Conservation (phyloP, 192 early-diverging fungal genomes). For the Podila clonocystis region DNA sequence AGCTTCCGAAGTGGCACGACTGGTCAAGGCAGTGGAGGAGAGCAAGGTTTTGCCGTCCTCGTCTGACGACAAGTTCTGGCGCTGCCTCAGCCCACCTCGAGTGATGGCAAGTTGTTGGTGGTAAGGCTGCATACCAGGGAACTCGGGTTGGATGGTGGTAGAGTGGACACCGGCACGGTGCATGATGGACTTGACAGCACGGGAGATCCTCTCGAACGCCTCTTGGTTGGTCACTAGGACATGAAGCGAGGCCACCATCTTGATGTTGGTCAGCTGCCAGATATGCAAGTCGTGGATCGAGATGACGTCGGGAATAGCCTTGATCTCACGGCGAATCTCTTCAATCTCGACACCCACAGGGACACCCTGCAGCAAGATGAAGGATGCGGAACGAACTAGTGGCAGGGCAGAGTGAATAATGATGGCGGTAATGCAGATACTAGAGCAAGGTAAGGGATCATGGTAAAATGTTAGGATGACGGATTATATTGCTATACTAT, state of each 20-base stretch:
- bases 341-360: constrained; percentile 75
- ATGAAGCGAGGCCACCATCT: constrained; percentile 87
- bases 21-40: not conserved
- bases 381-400: constrained; percentile 68
- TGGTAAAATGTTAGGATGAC: not conserved
- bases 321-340: constrained; percentile 68
- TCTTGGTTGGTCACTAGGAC: constrained; percentile 67
- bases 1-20: constrained; percentile 10
- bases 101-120: not conserved
- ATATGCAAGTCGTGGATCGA: constrained; percentile 93
- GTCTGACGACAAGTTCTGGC: not conserved
- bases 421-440: constrained; percentile 68
- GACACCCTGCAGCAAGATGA: constrained; percentile 85
- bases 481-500: too few species aligned
- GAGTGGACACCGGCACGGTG: constrained; percentile 87
- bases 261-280: constrained; percentile 89
- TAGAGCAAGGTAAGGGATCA: constrained; percentile 7
- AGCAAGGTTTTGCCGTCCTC: constrained; percentile 18
- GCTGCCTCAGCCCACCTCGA: not conserved
- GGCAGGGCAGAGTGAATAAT: constrained; percentile 66
- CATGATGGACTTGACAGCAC: constrained; percentile 78
- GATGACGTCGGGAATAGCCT: constrained; percentile 68
- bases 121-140: constrained; percentile 52
- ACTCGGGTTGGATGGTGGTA: constrained; percentile 93
- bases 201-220: constrained; percentile 78